Base-by-base conservation (phyloP, 73 alveolate genomes). In the Effrenium voratum region DNA sequence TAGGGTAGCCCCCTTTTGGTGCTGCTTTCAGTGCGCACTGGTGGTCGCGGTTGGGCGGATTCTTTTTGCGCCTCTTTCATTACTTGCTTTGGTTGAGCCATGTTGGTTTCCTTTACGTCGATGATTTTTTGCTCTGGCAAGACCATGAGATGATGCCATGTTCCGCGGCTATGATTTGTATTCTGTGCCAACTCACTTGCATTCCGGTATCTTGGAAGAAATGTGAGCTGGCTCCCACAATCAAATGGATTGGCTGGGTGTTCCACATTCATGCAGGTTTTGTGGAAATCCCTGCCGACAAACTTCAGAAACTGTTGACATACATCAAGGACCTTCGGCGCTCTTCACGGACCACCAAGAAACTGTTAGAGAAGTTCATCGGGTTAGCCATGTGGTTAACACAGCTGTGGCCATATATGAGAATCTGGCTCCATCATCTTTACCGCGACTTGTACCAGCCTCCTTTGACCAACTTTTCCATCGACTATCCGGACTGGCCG, bases 31-130 rank as follows among this genome's bases (percentile, higher is more conserved):
- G 46, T 1, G 68, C 91, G 22, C 26, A 12, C 46, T 79, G 91
- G 91, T 79, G 91, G 91, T 16, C 2, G 52, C 66, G 91, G 15
- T 45, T 79, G 3, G 91, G 70, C 26, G 91, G 70, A 1, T 79
- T 5, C 13, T 13, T 76, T 30, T 12, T 76, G 1, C 55, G 86
- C 5, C 15, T 3, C 86, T 5, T 43, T 26, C 86, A 76, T 43
- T 59, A 43, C 55, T 30, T 76, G 46, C 43, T 79, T 26, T 79
- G 91, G 91, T 19, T 43, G 44, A 28, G 28, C 28, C 91, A 79
- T 28, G 3, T 32, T 16, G 70, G 44, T 26, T 45, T 15, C 5
- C 34, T 79, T 1, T 46, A 45, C 34, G 91, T 79, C 22, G 91
- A 79, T 45, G 91, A 79, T 79, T 16, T 30, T n/a, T 5, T 63